Evolutionary conservation across 805 yeast species (phyloP), one percentile per base, ranked within the genome.

Genomic region (Zygotorulaspora florentina): DNA sequence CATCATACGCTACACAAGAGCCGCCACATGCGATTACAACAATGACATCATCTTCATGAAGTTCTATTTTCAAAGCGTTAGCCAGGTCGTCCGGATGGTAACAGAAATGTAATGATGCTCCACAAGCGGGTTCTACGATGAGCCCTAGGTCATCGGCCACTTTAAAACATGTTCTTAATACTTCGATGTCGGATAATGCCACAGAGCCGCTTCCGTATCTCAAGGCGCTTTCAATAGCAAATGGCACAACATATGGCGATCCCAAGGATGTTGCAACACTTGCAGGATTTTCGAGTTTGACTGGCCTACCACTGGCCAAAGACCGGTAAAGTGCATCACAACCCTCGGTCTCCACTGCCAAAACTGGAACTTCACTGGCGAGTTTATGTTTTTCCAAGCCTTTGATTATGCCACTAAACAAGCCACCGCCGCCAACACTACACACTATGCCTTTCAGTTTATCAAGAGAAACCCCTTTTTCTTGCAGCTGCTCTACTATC

Each of bases 51-150:
- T 75, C 74, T 10, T 56, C 43, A 4, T 53, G 28, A 39, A 75
- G 54, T 3, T 43, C 29, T 11, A 34, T 61, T 48, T 2, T 59
- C 59, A 41, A 64, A 57, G 7, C 26, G 12, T 64, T 46, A 23
- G 52, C 43, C 6, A 53, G 20, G 10, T 33, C 35, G 11, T 44
- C 37, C 11, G 47, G 63, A 31, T 69, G 55, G 55, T 71, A 74
- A 8, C 71, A 72, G 3, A 79, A 70, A 11, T 81, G 72, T 26
- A 83, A 59, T 0, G 86, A 79, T 1, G 85, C 85, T 1, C 86
- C 87, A 61, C 88, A 82, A 1, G 87, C 87, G 0, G 87, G 86
- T 56, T 82, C 87, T 1, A 81, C 77, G 18, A 77, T 64, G 64
- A 53, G 66, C 45, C 76, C 75, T 50, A 70, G 78, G 46, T 78